phyloP scores from a whole-genome alignment of 768 basidiomycete species.

The Megacollybia marginata region DNA sequence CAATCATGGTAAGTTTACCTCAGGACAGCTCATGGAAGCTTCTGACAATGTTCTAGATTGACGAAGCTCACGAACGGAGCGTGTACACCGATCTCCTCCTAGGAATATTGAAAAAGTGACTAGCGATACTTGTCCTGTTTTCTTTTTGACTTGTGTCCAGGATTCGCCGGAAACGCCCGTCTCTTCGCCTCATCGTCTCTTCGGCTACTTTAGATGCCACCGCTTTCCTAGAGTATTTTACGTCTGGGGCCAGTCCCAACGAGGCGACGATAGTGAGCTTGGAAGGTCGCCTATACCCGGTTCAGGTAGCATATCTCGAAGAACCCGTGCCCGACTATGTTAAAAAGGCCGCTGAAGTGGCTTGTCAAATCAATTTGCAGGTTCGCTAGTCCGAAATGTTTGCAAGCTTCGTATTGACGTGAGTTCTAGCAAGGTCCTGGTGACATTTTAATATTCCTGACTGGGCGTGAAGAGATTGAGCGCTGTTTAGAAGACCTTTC shows the following conservation, averaged over 20 bases:
- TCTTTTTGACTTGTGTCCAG: conserved; percentile 30
- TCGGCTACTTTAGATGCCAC: conserved; percentile 95
- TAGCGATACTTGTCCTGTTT: conserved; percentile 2
- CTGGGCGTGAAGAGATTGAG: conserved; percentile 96
- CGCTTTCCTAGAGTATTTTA: conserved; percentile 86
- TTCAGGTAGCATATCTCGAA: conserved; percentile 83
- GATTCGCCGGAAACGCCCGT: conserved; percentile 86
- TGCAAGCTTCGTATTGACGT: conserved; percentile 4
- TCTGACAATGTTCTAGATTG: conserved; percentile 49
- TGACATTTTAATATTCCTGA: conserved; percentile 90
- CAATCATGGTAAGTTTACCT: conserved; percentile 71
- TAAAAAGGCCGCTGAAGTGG: conserved; percentile 70
- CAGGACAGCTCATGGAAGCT: neutral
- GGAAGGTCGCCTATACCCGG: conserved; percentile 93
- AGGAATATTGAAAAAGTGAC: conserved; percentile 88
- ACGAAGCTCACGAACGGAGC: conserved; percentile 95
- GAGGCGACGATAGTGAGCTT: conserved; percentile 83
- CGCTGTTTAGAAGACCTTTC: conserved; percentile 73
- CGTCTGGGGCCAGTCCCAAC: conserved; percentile 46
- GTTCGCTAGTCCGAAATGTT: conserved; percentile 28
- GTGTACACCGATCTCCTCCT: conserved; percentile 93
- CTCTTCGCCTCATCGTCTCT: conserved; percentile 86
- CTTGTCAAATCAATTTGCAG: conserved; percentile 76
- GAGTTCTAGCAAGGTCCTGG: conserved; percentile 62
- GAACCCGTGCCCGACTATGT: conserved; percentile 79